Conservation (phyloP, 148 eudicot genomes). For the Rhododendron molle region DNA sequence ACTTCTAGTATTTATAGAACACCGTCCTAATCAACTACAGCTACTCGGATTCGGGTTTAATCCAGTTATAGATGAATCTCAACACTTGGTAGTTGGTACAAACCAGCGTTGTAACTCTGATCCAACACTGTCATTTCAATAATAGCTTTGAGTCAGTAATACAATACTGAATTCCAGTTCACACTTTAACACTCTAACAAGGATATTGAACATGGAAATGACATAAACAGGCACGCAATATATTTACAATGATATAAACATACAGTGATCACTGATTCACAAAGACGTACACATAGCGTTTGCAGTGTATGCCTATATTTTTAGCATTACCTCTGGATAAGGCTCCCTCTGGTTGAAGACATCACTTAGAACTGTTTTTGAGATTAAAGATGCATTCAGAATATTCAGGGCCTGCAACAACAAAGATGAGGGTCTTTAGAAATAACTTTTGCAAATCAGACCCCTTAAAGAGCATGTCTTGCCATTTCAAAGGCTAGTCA, state of each 20-base stretch:
- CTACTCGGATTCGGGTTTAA: neutral
- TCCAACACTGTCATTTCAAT: neutral
- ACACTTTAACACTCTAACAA: neutral
- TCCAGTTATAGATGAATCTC: neutral
- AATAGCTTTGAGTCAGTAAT: neutral
- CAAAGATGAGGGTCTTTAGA: neutral
- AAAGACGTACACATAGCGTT: neutral
- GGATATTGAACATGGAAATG: neutral
- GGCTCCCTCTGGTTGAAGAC: neutral
- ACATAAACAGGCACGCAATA: neutral
- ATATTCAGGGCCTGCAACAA: constrained; percentile 7
- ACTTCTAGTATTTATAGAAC: neutral
- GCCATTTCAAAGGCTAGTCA: neutral
- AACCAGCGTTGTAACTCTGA: neutral
- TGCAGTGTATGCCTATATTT: neutral
- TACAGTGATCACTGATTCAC: neutral
- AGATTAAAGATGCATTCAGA: neutral
- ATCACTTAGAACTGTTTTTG: constrained; percentile 5
- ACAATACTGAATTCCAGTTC: neutral
- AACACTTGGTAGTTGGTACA: neutral
- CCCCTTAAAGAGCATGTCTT: neutral
- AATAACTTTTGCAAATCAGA: neutral
- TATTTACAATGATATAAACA: neutral
- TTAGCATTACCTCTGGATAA: neutral
- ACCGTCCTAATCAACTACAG: neutral